Percentiles rank a stretch among this genome's conserved stretches.
Conservation (phyloP, 2,329 filamentous ascomycete genomes). For the Pyricularia grisea region DNA sequence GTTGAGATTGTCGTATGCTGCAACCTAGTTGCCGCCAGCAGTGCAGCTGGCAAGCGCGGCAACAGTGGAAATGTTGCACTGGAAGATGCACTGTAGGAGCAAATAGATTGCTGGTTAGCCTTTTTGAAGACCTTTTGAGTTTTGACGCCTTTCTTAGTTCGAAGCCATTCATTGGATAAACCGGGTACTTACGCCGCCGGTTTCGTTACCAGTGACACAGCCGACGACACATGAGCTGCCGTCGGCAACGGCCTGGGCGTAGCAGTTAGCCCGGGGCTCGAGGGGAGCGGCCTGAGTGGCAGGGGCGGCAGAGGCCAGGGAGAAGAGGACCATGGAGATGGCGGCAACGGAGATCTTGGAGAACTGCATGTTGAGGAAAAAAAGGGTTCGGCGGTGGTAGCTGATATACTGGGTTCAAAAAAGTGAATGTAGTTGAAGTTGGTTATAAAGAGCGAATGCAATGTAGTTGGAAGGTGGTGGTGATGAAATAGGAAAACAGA, state of each 20-base stretch:
- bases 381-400: neutral
- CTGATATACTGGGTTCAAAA: neutral
- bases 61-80: neutral
- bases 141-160: too few relatives aligned
- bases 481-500: neutral
- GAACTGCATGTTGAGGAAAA: slow-evolving; percentile 2
- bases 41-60: neutral
- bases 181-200: neutral
- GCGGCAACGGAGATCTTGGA: slow-evolving; percentile 1
- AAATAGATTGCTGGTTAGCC: neutral
- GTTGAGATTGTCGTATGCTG: neutral
- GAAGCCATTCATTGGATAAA: neutral
- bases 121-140: too few relatives aligned
- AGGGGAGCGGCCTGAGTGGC: neutral
- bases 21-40: neutral
- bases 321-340: neutral
- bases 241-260: neutral
- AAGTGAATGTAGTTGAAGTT: neutral
- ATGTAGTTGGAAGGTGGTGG: neutral
- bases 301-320: slow-evolving; percentile 1
- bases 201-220: neutral
- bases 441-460: neutral
- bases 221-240: neutral
- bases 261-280: neutral
- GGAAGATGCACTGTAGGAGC: neutral